Evolutionary conservation across 495 filamentous ascomycete species (phyloP).

Genomic region (Podospora appendiculata): DNA sequence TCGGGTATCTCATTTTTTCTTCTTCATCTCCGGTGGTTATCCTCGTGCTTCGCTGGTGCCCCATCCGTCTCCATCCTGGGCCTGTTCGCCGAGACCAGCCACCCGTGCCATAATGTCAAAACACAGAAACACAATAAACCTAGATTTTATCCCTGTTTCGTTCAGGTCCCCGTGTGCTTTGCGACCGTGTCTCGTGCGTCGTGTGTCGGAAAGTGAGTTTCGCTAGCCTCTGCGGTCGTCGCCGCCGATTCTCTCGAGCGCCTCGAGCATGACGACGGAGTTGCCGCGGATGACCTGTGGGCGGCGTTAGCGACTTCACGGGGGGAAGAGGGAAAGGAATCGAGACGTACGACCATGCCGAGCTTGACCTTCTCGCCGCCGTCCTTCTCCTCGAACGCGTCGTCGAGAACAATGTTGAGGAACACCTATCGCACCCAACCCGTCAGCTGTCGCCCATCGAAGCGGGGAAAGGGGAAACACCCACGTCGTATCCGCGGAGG

Average conservation of each 20-base stretch:
- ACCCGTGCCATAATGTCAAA: neutral
- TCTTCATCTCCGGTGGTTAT: neutral
- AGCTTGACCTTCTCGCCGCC: conserved; percentile 85
- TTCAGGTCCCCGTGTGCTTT: neutral
- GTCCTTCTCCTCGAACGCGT: conserved; percentile 91
- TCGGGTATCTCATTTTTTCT: conserved; percentile 1
- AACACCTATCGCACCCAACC: conserved; percentile 60
- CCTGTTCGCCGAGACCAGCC: no score
- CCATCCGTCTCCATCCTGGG: neutral
- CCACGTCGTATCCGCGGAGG: conserved; percentile 90
- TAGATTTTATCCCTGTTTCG: neutral
- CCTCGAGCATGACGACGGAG: conserved; percentile 94
- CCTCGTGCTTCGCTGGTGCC: neutral
- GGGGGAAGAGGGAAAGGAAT: neutral
- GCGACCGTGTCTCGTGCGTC: neutral
- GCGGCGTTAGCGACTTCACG: conserved; percentile 2
- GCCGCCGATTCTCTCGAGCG: conserved; percentile 51
- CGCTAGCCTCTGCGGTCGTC: conserved; percentile 26
- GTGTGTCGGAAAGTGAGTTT: neutral
- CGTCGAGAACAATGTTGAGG: conserved; percentile 95
- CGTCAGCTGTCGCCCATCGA: neutral
- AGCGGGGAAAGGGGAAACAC: conserved; percentile 12
- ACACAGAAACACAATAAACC: neutral
- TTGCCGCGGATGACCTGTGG: conserved; percentile 74
- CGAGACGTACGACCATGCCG: conserved; percentile 77